Evolutionary conservation across 2,329 filamentous ascomycete species (phyloP).

Genomic region (Hypoxylon sp.): DNA sequence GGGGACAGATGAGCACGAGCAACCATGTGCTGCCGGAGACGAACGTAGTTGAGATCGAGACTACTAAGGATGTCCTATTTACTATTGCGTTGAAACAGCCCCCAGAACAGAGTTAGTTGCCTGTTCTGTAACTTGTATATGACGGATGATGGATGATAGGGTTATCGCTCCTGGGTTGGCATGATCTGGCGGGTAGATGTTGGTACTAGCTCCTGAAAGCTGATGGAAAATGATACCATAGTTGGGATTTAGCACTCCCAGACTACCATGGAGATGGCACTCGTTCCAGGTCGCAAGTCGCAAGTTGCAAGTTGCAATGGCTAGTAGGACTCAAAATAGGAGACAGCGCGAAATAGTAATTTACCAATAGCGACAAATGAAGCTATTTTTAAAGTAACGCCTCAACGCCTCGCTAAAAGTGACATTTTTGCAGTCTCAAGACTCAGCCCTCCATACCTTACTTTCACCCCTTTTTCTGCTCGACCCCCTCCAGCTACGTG

Average conservation of each 20-base stretch:
- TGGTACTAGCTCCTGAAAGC: no score
- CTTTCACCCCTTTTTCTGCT: constrained; percentile 18
- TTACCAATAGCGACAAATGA: constrained; percentile 5
- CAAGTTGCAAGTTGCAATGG: no score
- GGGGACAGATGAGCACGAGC: constrained; percentile 78
- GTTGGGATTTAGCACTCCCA: no score
- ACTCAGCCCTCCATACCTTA: constrained; percentile 4
- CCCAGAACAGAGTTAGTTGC: not conserved
- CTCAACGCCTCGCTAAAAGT: constrained; percentile 41
- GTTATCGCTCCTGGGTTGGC: no score
- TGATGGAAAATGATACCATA: no score
- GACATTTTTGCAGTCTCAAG: constrained; percentile 2
- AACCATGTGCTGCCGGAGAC: constrained; percentile 73
- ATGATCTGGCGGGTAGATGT: no score
- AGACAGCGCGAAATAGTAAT: constrained; percentile 1
- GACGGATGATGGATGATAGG: no score
- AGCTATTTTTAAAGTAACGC: constrained; percentile 12
- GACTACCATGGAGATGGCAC: no score
- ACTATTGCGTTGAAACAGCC: constrained; percentile 69
- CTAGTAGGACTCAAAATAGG: no score
- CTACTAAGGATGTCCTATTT: constrained; percentile 73
- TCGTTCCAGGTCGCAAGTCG: no score
- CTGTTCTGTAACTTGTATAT: not conserved
- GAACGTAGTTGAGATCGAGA: constrained; percentile 68
- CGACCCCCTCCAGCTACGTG: not conserved